Conservation (phyloP, 345 rosid genomes). For the Citrus unshiu region DNA sequence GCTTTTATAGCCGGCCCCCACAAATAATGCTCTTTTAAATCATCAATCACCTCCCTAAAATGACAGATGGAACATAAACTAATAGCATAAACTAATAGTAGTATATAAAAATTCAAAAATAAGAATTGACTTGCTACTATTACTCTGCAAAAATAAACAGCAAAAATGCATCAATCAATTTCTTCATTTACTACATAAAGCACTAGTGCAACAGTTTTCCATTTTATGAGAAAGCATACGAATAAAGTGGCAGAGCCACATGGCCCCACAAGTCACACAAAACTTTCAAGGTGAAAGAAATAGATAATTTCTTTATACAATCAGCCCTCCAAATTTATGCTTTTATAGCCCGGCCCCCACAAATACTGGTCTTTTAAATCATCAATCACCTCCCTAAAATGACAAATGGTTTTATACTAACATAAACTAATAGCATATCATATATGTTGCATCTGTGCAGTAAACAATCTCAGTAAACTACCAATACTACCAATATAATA, state of each 20-base stretch:
- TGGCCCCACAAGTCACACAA: too few relatives aligned
- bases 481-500: conserved; percentile 4
- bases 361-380: neutral
- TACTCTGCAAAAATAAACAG: too few relatives aligned
- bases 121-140: too few relatives aligned
- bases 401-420: neutral
- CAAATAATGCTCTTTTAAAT: neutral
- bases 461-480: neutral
- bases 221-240: too few relatives aligned
- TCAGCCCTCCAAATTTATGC: neutral
- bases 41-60: neutral
- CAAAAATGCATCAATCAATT: too few relatives aligned
- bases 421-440: neutral
- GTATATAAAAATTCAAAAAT: too few relatives aligned
- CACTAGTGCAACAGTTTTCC: too few relatives aligned
- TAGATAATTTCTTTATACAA: too few relatives aligned
- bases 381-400: neutral
- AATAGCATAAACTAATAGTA: neutral
- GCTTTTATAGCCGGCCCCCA: neutral
- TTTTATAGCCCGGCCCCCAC: neutral
- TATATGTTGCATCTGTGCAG: neutral
- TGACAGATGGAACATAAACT: neutral
- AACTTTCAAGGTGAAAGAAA: too few relatives aligned
- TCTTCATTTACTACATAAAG: too few relatives aligned
- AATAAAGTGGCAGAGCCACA: too few relatives aligned